These are phyloP conservation scores for Rhizopus delemar DNA, from an alignment of 371 early-diverging fungal genomes.

Conservation along the genomic window DNA sequence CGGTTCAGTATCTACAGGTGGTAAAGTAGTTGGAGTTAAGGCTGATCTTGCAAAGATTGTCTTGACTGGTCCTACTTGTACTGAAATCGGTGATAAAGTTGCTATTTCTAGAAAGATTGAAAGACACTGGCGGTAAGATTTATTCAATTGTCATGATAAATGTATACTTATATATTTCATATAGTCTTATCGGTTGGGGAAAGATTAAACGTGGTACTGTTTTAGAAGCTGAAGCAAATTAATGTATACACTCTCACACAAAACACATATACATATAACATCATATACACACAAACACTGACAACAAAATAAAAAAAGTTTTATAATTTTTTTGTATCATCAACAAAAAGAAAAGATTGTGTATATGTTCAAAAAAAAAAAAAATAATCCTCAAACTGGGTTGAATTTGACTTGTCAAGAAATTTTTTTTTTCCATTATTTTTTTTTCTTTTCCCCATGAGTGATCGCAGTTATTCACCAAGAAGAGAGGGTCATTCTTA, in stretches of 20 bases:
- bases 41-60: slow-evolving; percentile 93
- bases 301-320: neutral
- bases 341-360: neutral
- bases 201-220: slow-evolving; percentile 88
- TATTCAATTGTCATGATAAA: neutral
- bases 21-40: slow-evolving; percentile 92
- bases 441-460: neutral
- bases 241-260: slow-evolving; percentile 6
- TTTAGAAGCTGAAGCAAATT: slow-evolving; percentile 69
- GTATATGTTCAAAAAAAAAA: neutral
- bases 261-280: neutral
- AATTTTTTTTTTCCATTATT: neutral
- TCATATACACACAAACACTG: too few relatives aligned
- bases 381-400: neutral
- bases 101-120: slow-evolving; percentile 98
- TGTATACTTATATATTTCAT: slow-evolving; percentile 5
- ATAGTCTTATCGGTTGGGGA: slow-evolving; percentile 97
- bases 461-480: slow-evolving; percentile 23
- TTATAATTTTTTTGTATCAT: neutral
- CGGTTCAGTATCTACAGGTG: slow-evolving; percentile 98
- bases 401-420: neutral
- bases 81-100: slow-evolving; percentile 98
- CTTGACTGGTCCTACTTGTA: slow-evolving; percentile 96
- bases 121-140: slow-evolving; percentile 96
- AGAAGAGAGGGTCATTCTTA: slow-evolving; percentile 4